phyloP scores from a whole-genome alignment of 805 yeast genomes.

The Starmerella floris region DNA sequence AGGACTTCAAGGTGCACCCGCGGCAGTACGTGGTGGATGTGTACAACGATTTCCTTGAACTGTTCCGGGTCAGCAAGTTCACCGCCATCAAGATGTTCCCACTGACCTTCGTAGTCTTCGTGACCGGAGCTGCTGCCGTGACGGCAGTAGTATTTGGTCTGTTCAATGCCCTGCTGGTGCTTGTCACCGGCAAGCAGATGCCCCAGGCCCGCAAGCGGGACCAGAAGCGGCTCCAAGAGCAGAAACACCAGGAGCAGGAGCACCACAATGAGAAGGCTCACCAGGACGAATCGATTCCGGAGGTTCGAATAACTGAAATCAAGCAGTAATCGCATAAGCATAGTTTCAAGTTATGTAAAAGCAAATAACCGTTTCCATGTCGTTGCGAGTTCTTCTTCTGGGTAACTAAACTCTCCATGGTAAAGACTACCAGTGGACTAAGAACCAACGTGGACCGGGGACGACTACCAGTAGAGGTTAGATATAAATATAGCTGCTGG shows the following conservation, averaged over 20 bases:
- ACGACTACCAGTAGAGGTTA: too few relatives aligned
- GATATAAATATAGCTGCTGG: too few relatives aligned
- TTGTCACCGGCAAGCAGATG: slow-evolving; percentile 13
- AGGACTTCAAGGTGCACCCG: slow-evolving; percentile 28
- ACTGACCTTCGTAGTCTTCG: slow-evolving; percentile 26
- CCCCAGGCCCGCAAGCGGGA: background rate
- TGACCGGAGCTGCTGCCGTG: slow-evolving; percentile 22
- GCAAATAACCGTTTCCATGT: too few relatives aligned
- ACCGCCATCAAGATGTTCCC: slow-evolving; percentile 29
- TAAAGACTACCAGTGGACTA: too few relatives aligned
- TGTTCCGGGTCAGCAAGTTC: slow-evolving; percentile 25
- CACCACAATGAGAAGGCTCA: background rate
- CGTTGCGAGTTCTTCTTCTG: too few relatives aligned
- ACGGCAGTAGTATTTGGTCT: slow-evolving; percentile 23
- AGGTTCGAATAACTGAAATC: background rate
- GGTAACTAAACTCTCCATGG: too few relatives aligned
- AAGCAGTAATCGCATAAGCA: background rate
- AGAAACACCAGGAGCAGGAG: background rate
- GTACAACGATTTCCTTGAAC: slow-evolving; percentile 23
- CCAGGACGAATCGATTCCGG: slow-evolving; percentile 1
- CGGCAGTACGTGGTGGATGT: slow-evolving; percentile 23
- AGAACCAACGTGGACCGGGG: too few relatives aligned
- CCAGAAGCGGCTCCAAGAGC: background rate
- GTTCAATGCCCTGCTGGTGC: slow-evolving; percentile 16
- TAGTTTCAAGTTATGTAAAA: too few relatives aligned